Conservation (phyloP, 208 protist species). For the Zelonia costaricensis region DNA sequence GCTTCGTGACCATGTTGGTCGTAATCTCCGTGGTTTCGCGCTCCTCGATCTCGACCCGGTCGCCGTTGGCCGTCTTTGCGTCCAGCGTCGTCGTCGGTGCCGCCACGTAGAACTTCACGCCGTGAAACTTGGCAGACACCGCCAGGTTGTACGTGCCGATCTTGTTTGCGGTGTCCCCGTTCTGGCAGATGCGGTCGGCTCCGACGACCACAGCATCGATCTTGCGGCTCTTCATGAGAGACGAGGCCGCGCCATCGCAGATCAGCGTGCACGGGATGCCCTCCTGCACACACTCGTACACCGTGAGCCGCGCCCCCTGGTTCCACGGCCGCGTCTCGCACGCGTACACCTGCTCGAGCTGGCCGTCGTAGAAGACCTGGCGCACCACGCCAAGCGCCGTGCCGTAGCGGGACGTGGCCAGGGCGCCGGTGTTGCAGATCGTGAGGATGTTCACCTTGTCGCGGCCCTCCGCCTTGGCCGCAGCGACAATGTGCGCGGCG, state of each 20-base stretch:
- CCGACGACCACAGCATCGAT: conserved; percentile 94
- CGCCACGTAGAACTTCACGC: conserved; percentile 93
- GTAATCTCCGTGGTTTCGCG: conserved; percentile 91
- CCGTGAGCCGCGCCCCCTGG: conserved; percentile 93
- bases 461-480: conserved; percentile 22
- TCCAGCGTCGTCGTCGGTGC: conserved; percentile 93
- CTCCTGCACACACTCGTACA: conserved; percentile 95
- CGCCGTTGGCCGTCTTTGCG: conserved; percentile 73
- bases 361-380: conserved; percentile 74
- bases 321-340: conserved; percentile 96
- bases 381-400: conserved; percentile 95
- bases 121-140: conserved; percentile 88
- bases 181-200: conserved; percentile 93
- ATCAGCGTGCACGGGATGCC: conserved; percentile 93
- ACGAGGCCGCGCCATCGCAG: conserved; percentile 88
- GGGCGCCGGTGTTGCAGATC: conserved; percentile 96
- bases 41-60: conserved; percentile 92
- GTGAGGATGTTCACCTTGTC: conserved; percentile 78
- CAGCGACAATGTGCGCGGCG: conserved; percentile 69
- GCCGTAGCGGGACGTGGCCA: conserved; percentile 92
- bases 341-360: conserved; percentile 89
- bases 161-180: conserved; percentile 97
- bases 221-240: conserved; percentile 54
- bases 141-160: conserved; percentile 96
- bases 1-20: conserved; percentile 72